Percentiles rank a stretch among this genome's conserved stretches.
phyloP scores from a whole-genome alignment of 106 monocot species.

The Dioscorea dumetorum region DNA sequence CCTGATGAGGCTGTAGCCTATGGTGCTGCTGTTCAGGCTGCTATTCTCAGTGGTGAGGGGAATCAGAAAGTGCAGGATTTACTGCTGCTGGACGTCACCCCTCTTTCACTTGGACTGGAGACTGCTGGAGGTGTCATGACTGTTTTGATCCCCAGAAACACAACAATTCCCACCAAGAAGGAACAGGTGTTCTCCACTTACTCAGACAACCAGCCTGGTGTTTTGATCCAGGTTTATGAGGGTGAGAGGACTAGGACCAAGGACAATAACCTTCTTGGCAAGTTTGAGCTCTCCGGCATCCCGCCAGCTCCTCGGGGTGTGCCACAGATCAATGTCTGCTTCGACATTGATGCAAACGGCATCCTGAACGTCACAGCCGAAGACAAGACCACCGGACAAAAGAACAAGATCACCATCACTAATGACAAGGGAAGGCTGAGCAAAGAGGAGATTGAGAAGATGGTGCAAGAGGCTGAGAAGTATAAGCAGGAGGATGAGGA shows the following conservation, averaged over 20 bases:
- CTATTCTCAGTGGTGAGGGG: constrained; percentile 53
- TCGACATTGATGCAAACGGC: constrained; percentile 62
- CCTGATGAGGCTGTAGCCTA: constrained; percentile 40
- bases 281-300: constrained; percentile 52
- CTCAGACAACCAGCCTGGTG: constrained; percentile 43
- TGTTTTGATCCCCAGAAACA: constrained; percentile 35
- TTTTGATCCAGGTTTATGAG: constrained; percentile 38
- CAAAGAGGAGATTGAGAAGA: constrained; percentile 48
- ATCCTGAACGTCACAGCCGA: constrained; percentile 59
- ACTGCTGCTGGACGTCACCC: constrained; percentile 34
- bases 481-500: constrained; percentile 49
- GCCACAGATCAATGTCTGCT: constrained; percentile 55
- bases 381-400: constrained; percentile 51
- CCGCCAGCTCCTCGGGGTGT: constrained; percentile 55
- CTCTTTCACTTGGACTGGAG: constrained; percentile 42
- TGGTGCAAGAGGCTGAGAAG: constrained; percentile 45
- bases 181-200: constrained; percentile 35
- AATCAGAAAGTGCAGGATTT: constrained; percentile 59
- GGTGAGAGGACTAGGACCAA: constrained; percentile 42
- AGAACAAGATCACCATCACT: constrained; percentile 65
- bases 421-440: constrained; percentile 34
- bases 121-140: constrained; percentile 43
- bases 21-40: constrained; percentile 46
- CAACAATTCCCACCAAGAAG: constrained; percentile 42
- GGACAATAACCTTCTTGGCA: constrained; percentile 55